These are phyloP conservation scores for Strobilomyces dryophilus DNA, from an alignment of 768 basidiomycete species.

Conservation along the genomic window DNA sequence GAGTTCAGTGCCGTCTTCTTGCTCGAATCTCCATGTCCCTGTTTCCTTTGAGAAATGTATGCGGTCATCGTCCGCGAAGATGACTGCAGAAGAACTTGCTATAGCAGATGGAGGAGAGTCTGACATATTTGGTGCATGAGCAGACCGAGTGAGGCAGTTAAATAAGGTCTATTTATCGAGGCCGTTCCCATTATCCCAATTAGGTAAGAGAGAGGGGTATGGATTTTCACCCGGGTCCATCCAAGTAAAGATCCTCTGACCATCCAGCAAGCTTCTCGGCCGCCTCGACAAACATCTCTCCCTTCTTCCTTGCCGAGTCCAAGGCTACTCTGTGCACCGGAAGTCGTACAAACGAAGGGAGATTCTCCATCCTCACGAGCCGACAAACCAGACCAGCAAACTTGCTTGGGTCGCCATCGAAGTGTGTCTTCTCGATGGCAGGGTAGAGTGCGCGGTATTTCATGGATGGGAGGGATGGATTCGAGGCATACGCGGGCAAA, in stretches of 20 bases:
- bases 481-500: conserved; percentile 17
- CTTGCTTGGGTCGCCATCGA: conserved; percentile 23
- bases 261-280: conserved; percentile 19
- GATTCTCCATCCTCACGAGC: conserved; percentile 13
- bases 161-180: conserved; percentile 26
- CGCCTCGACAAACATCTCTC: conserved; percentile 16
- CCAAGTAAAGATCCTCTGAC: conserved; percentile 24
- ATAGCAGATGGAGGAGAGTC: conserved; percentile 42
- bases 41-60: conserved; percentile 74
- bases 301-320: conserved; percentile 18
- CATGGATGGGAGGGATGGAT: conserved; percentile 25
- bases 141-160: conserved; percentile 2
- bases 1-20: conserved; percentile 84
- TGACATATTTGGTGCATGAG: conserved; percentile 18
- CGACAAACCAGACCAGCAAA: conserved; percentile 18
- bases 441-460: conserved; percentile 19
- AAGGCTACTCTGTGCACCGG: conserved; percentile 25
- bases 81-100: conserved; percentile 49
- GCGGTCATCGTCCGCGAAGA: conserved; percentile 76
- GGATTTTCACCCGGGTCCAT: neutral
- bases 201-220: conserved; percentile 10
- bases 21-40: conserved; percentile 84
- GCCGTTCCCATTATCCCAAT: neutral
- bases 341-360: conserved; percentile 15
- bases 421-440: conserved; percentile 14